Base-by-base conservation (phyloP, 345 rosid species). In the Ceriops tagal region DNA sequence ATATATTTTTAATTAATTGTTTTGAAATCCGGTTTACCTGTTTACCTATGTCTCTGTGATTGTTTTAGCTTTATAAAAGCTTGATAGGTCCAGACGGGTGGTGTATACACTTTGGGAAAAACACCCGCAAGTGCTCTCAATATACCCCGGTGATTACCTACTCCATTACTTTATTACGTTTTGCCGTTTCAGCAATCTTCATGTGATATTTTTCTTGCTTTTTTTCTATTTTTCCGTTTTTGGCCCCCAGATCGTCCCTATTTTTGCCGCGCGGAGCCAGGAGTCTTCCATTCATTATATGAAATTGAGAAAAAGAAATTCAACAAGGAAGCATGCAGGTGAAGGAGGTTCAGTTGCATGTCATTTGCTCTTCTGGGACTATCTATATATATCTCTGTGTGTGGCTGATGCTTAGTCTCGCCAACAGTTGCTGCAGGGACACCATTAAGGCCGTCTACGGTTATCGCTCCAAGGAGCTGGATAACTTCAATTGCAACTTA, bases 51-150 rank as follows among this genome's bases (percentile, higher is more conserved):
- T 56, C 7, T 8, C 10, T 67, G 20, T 15, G n/a, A 3, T 22
- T 19, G 19, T 59, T 55, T 68, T 78, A 92, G 93, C 82, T 81
- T 46, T 93, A 90, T 65, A 82, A 68, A 73, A 88, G 89, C 82
- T 74, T 88, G 71, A 66, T 81, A 19, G 97, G 97, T 19, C 61
- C 88, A 1, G 97, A 93, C 80, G 97, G 97, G 31, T 89, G 97
- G 96, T 93, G 98, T 62, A 62, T 85, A 21, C 83, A 93, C 78
- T 93, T 80, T 58, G 79, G 89, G 57, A 89, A 91, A 77, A 72
- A 37, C 82, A 83, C 98, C 64, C 93, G 98, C 69, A 89, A 81
- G 64, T 93, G 98, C 84, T 89, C 84, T 89, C 97, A 1, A 86
- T 93, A 60, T 92, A 92, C 71, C 19, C 87, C 31, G 96, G 93